Base-by-base conservation (phyloP, 371 early-diverging fungal species). In the Nematocida sp. region DNA sequence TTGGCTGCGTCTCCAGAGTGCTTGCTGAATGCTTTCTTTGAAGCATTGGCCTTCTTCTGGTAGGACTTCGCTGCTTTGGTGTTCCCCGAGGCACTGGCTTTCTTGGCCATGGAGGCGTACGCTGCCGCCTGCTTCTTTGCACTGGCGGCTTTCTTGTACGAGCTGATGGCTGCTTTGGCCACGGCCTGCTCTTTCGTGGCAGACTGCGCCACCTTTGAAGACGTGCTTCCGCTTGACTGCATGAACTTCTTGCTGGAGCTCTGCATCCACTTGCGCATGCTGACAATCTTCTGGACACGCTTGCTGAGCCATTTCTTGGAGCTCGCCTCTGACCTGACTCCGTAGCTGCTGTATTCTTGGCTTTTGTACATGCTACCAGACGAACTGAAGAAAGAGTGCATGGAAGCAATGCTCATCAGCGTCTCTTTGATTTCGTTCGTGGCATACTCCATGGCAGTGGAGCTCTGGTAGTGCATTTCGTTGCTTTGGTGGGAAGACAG, bases 341-440 rank as follows among this genome's bases (percentile, higher is more conserved):
- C 74, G 48, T 57, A 62, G 2, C 60, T 0, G 2, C 19, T 19
- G 27, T 58, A 60, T n/a, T 25, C 36, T 38, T 70, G 58, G 29
- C 60, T 70, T 50, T 60, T 37, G 58, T 57, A 60, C 74, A 70
- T 70, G 13, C 74, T 1, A 1, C 74, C 74, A n/a, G 29, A 11
- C 7, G 53, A 40, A 32, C 62, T 70, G 57, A 70, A 70, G 17
- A 57, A n/a, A 0, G 74, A 58, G 27, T 70, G 74, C 43, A 58
- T 46, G 60, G 60, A 58, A 38, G 74, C 38, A 40, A 70, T 70
- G 5, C 48, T 60, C 60, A 70, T 57, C 5, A 70, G 19, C 15
- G 62, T 8, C 27, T 31, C 17, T 19, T 70, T 58, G 21, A 70
- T 57, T 32, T 70, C 74, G 4, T 60, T 27, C 11, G 74, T 58